These are phyloP conservation scores for Myxozyma vanderwaltii DNA, from an alignment of 805 yeast species.

Conservation along the genomic window DNA sequence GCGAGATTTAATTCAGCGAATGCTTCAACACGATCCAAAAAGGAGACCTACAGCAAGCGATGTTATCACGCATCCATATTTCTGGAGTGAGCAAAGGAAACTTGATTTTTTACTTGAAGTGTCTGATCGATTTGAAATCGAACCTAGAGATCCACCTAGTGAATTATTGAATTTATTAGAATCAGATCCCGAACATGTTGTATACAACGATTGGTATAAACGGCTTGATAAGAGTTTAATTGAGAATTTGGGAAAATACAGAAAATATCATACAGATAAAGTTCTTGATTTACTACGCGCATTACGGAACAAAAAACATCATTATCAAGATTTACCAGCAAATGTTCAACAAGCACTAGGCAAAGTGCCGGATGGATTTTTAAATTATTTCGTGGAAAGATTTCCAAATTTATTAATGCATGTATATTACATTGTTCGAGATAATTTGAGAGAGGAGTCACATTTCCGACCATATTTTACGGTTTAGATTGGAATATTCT, in stretches of 20 bases:
- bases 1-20: constrained; percentile 64
- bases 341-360: constrained; percentile 66
- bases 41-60: constrained; percentile 68
- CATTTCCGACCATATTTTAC: constrained; percentile 28
- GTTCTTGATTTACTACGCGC: constrained; percentile 87
- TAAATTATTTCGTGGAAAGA: constrained; percentile 66
- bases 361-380: constrained; percentile 82
- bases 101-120: constrained; percentile 82
- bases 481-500: background rate
- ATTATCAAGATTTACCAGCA: constrained; percentile 83
- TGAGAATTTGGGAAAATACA: constrained; percentile 83
- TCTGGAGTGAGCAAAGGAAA: constrained; percentile 76
- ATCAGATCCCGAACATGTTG: constrained; percentile 47
- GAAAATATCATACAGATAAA: constrained; percentile 79
- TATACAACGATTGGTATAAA: constrained; percentile 73
- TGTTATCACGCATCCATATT: constrained; percentile 81
- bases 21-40: constrained; percentile 71
- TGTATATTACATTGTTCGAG: constrained; percentile 41
- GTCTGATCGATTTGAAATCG: constrained; percentile 88
- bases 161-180: constrained; percentile 60
- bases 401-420: constrained; percentile 82
- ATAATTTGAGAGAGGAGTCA: constrained; percentile 21
- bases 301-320: constrained; percentile 90
- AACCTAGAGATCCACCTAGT: constrained; percentile 77
- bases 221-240: constrained; percentile 72